Evolutionary conservation across 805 yeast species (phyloP), one percentile per base, ranked within the genome.

Genomic region (Pichia nanzhaoensis): DNA sequence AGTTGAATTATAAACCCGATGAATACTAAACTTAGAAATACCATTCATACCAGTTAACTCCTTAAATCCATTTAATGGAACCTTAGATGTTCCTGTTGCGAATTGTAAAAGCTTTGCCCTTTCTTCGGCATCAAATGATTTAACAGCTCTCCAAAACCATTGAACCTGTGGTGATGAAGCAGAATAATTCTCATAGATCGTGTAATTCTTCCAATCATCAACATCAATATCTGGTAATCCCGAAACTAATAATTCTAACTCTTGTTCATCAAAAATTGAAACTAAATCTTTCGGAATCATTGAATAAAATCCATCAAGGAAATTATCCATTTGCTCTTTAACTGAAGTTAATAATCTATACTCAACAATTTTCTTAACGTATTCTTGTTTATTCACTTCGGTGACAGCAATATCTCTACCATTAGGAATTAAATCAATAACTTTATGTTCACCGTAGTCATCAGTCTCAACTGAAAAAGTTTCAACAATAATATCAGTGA

Each of bases 101-200:
- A 93, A 93, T 61, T 93, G 99, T 47, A 93, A 68, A 52, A 93
- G 67, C 59, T 89, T 90, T 8, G 99, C 99, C 40, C 95, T 74
- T 60, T 93, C 97, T 61, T 93, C 99, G 16, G 76, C 77, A 57
- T 88, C 96, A 66, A 93, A 93, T 1, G 97, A 86, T 56, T 88
- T 78, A 13, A 93, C 96, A 1, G 97, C 96, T 59, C 97, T 74
- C 99, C 99, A 93, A 67, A 93, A 93, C 86, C 97, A 91, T 58
- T 84, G 89, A 46, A 93, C 82, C 59, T 90, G 97, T 27, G 86
- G 80, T 2, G 95, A 85, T 2, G 85, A 74, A 1, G 90, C 74
- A 0, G 88, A 76, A 61, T 91, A 93, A 59, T 89, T 91, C 39
- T 77, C 82, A 64, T 93, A 84, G 1, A 68, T 71, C 1, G 96